Conservation (phyloP, 768 basidiomycete species). For the Russula brevipes region DNA sequence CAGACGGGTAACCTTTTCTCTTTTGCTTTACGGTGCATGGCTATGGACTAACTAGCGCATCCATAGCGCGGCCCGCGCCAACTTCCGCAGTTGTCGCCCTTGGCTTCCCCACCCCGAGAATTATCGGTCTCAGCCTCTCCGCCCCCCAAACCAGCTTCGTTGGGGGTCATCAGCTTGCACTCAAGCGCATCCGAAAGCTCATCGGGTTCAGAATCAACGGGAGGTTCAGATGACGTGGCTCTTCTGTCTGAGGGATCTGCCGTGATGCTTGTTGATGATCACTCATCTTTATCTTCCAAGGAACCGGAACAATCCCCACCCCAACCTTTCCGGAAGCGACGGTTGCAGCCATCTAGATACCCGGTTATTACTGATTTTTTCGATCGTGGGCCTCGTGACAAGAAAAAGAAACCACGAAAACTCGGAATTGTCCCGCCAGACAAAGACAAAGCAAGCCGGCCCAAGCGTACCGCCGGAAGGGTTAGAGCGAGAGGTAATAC, state of each 20-base stretch:
- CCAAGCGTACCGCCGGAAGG: background rate
- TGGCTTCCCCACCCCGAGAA: background rate
- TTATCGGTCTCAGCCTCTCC: background rate
- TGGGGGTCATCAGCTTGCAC: conserved; percentile 1
- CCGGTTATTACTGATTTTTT: conserved; percentile 19
- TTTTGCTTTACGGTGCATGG: background rate
- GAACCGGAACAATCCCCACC: background rate
- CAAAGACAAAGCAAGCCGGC: conserved; percentile 3
- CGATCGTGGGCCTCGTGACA: background rate
- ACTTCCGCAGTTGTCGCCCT: conserved; percentile 14
- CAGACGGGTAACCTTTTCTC: conserved; percentile 7
- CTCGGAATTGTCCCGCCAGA: background rate
- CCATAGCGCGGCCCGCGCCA: conserved; percentile 3
- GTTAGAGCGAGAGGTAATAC: background rate
- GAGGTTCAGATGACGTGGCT: background rate
- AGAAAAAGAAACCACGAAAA: conserved; percentile 4
- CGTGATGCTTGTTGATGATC: conserved; percentile 12
- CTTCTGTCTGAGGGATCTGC: conserved; percentile 2
- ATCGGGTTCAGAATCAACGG: background rate
- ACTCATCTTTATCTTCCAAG: background rate
- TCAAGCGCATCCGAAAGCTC: background rate
- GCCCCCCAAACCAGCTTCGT: background rate
- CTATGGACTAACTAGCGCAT: conserved; percentile 1
- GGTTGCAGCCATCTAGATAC: conserved; percentile 2
- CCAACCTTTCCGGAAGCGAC: background rate